Percentiles rank a stretch among this genome's conserved stretches.
phyloP scores from a whole-genome alignment of 768 basidiomycete genomes.

The Kondoa malvinella region DNA sequence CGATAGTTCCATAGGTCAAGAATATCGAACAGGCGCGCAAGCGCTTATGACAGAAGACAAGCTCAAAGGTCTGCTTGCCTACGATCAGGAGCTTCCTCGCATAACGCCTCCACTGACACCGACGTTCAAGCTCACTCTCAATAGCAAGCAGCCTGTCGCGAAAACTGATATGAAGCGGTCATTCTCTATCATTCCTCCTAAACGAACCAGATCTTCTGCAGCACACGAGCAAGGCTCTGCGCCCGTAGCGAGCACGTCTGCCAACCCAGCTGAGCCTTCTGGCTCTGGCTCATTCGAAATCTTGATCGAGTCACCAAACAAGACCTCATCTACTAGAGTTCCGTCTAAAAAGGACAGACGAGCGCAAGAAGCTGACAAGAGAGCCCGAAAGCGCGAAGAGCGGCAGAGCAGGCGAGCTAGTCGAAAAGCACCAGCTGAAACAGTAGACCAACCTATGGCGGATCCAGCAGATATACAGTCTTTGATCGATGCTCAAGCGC shows the following conservation, averaged over 20 bases:
- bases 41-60: constrained; percentile 30
- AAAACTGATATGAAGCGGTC: neutral
- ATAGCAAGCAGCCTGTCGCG: too few species aligned
- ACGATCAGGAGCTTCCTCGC: neutral
- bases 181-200: neutral
- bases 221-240: neutral
- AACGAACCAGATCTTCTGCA: neutral
- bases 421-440: too few species aligned
- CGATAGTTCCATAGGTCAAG: constrained; percentile 24
- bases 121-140: neutral
- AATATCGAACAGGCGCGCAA: neutral
- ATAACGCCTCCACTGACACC: neutral
- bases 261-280: neutral
- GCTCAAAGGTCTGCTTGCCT: constrained; percentile 6
- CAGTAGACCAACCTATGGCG: neutral
- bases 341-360: neutral
- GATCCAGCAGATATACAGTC: neutral
- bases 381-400: neutral
- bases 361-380: neutral
- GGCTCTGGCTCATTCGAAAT: neutral
- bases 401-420: neutral
- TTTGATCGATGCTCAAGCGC: neutral
- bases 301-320: neutral
- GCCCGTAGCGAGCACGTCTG: neutral
- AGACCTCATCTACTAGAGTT: neutral